Conservation (phyloP, 768 basidiomycete genomes). For the Tephrocybe rancida region DNA sequence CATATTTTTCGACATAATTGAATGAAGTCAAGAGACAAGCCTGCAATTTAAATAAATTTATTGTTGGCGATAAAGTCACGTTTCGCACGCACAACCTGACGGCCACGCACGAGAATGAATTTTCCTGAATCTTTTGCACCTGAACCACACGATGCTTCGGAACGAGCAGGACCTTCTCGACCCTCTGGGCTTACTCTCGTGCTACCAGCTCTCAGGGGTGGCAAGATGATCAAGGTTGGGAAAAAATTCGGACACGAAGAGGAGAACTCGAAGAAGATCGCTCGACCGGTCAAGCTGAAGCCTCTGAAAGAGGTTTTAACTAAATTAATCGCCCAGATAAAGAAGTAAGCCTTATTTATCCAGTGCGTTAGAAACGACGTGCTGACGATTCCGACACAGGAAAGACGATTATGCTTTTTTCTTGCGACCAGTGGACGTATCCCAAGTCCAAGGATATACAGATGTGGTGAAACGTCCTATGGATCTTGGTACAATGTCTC, state of each 20-base stretch:
- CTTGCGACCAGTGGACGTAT: slow-evolving; percentile 62
- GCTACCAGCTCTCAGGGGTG: slow-evolving; percentile 64
- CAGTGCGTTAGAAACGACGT: background rate
- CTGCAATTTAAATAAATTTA: too few relatives aligned
- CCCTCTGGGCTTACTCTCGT: slow-evolving; percentile 65
- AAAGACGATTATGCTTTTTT: slow-evolving; percentile 90
- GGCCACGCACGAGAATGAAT: slow-evolving; percentile 21
- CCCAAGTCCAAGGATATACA: slow-evolving; percentile 60
- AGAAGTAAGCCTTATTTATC: slow-evolving; percentile 54
- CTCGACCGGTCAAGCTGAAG: slow-evolving; percentile 72
- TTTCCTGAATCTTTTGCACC: slow-evolving; percentile 22
- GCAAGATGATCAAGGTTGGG: slow-evolving; percentile 56
- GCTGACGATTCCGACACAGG: slow-evolving; percentile 38
- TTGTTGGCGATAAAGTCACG: too few relatives aligned
- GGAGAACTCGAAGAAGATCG: slow-evolving; percentile 44
- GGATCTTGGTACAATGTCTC: slow-evolving; percentile 88
- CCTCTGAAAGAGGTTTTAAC: slow-evolving; percentile 76
- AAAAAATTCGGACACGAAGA: slow-evolving; percentile 40
- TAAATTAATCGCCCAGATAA: slow-evolving; percentile 70
- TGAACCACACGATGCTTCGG: slow-evolving; percentile 2
- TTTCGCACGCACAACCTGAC: background rate
- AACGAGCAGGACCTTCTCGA: slow-evolving; percentile 28
- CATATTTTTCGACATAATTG: too few relatives aligned
- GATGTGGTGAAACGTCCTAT: slow-evolving; percentile 84
- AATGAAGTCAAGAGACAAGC: too few relatives aligned